Evolutionary conservation across 2,329 filamentous ascomycete genomes (phyloP).

Genomic region (Mollisiaceae sp.): DNA sequence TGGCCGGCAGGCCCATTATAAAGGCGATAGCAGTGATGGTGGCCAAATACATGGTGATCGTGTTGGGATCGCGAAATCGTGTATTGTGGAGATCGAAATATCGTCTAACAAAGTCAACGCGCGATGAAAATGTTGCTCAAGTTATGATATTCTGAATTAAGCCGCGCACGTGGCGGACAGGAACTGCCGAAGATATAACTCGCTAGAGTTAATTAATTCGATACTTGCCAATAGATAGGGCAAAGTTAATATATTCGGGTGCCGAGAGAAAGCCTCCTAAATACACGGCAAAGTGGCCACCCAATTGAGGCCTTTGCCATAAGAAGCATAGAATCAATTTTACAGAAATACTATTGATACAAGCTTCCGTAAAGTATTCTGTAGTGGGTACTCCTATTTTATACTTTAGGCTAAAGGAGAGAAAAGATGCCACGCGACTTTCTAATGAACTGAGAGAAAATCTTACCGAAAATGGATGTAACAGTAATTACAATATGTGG

Average conservation of each 20-base stretch:
- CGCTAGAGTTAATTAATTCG: background rate
- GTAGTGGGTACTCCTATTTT: no score
- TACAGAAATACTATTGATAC: no score
- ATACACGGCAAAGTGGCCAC: background rate
- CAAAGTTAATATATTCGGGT: constrained; percentile 1
- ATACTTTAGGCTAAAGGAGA: no score
- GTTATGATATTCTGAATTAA: background rate
- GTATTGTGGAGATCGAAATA: background rate
- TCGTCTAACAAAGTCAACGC: background rate
- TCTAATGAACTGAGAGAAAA: no score
- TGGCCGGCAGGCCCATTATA: background rate
- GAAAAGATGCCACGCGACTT: no score
- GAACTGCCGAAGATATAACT: background rate
- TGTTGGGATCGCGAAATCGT: background rate
- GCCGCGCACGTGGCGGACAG: background rate
- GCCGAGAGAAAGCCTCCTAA: background rate
- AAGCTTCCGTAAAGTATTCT: no score
- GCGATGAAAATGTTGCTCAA: background rate
- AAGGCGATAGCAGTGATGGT: background rate
- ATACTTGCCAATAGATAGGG: background rate
- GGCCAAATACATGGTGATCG: constrained; percentile 3
- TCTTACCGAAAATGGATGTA: no score
- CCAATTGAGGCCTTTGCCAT: no score
- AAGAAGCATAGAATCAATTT: no score
- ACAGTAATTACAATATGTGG: no score